Base-by-base conservation (phyloP, 768 basidiomycete species). In the Baorangia bicolor region DNA sequence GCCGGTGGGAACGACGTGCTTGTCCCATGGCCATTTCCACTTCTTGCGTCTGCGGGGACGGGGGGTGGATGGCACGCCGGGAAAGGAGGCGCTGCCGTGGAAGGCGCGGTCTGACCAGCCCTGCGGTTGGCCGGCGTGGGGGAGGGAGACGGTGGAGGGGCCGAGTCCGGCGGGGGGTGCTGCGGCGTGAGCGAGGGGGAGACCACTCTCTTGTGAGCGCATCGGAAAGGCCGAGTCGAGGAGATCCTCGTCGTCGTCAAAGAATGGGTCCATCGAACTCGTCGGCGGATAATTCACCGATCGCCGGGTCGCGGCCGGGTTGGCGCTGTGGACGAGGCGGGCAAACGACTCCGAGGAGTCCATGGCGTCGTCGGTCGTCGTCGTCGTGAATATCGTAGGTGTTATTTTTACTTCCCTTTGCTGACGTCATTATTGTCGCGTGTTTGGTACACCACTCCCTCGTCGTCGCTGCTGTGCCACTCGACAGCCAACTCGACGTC, bases 21-120 rank as follows among this genome's bases (percentile, higher is more conserved):
- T 90, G 71, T 84, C 68, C 92, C 92, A 94, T 43, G 91, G 90
- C 90, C 91, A 94, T 68, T 78, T 87, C 87, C 88, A 91, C 33
- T 63, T 68, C 27, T 60, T 68, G 51, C 73, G 57, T 48, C 62
- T 59, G 48, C 56, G 63, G 8, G 54, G 53, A 40, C 23, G 6
- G 28, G n/a, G 28, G 67, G 57, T 23, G 9, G 62, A 37, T 14
- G 69, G 57, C 9, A 53, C 11, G 21, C 75, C 72, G 4, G 74
- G 74, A 65, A 78, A 77, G 25, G 78, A 68, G 1, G 71, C 69
- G 39, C 77, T 71, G 12, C 78, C 79, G 30, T 75, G 72, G 61
- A 84, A 85, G 0, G 69, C 11, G 49, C 81, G 83, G 33, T 86
- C 82, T 83, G 68, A 89, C 90, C 90, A 92, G 56, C 81, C 82